Percentiles rank a stretch among this genome's conserved stretches.
Evolutionary conservation across 305 asterid genomes (phyloP).

Genomic region (Fraxinus angustifolia): DNA sequence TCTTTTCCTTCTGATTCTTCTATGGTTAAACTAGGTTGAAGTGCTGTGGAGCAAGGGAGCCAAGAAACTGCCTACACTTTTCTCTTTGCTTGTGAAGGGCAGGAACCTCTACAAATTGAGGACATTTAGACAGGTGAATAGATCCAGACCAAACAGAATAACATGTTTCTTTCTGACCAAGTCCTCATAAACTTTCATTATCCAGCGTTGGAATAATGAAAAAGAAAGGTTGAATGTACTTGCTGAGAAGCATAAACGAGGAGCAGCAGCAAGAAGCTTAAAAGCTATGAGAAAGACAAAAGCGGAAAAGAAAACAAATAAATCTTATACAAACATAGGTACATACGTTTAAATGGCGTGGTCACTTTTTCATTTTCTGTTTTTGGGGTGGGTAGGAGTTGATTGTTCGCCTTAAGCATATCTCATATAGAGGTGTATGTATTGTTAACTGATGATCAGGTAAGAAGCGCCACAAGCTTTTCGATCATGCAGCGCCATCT

Average conservation of each 20-base stretch:
- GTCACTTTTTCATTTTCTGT: not conserved
- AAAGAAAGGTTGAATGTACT: constrained; percentile 51
- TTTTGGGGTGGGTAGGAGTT: not conserved
- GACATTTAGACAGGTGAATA: constrained; percentile 67
- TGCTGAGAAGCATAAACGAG: constrained; percentile 69
- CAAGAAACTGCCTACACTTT: constrained; percentile 50
- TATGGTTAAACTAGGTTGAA: constrained; percentile 53
- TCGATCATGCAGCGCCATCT: constrained; percentile 28
- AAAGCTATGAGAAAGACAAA: constrained; percentile 46
- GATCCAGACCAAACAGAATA: constrained; percentile 7
- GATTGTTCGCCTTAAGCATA: not conserved
- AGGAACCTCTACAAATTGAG: constrained; percentile 61
- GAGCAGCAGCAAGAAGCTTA: constrained; percentile 61
- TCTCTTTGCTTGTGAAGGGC: constrained; percentile 73
- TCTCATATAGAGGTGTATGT: not conserved
- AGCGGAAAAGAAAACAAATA: constrained; percentile 25
- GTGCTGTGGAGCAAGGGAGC: constrained; percentile 70
- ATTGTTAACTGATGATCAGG: constrained; percentile 25
- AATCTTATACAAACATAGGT: constrained; percentile 37
- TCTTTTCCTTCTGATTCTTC: not conserved
- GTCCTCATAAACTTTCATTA: not conserved
- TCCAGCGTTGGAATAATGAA: constrained; percentile 66
- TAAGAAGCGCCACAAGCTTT: constrained; percentile 34
- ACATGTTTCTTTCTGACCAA: not conserved
- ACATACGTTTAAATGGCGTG: not conserved